Evolutionary conservation across 768 basidiomycete species (phyloP), one percentile per base, ranked within the genome.

Genomic region (Rhizopogon rudus): DNA sequence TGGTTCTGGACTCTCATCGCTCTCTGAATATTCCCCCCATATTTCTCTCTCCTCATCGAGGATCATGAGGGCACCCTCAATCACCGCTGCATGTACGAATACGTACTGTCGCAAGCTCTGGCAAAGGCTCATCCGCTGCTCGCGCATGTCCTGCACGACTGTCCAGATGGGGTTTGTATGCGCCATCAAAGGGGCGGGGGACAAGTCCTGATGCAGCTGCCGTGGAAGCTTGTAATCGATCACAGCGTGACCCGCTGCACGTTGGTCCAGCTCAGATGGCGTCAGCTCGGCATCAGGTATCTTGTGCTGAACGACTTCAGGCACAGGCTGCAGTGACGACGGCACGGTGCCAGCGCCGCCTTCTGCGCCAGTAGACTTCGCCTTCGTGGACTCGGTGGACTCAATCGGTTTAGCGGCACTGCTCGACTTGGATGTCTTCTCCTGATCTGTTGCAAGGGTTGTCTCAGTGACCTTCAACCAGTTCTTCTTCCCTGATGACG

Each of bases 61-160:
- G 16, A 93, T 75, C 78, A 81, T 77, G 71, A 93, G 69, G 14
- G 87, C 81, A 6, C 92, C 91, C 69, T 91, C 89, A 55, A 93
- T 80, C 54, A 94, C 77, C 16, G 86, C 92, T 31, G 87, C 84
- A 67, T 97, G 91, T 39, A 93, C 90, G 70, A 95, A 98, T 17
- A 95, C 87, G 65, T 95, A 98, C 73, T 98, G 96, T 55, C 94
- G 76, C 65, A 95, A 73, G 68, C 90, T 96, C 75, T 96, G 95
- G 66, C 95, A 96, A 58, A 97, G 72, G 64, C 91, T 93, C 96
- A 98, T 98, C 52, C 96, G 78, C 72, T 98, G 95, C 69, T 95
- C 87, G 44, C 96, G 81, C 87, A 98, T 93, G 66, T 94, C 91
- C 71, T 95, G 92, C 50, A 98, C 77, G 1, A 97, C 81, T 53